Percentiles rank a stretch among this genome's conserved stretches.
Conservation (phyloP, 257 asterid genomes). For the Coffea canephora region DNA sequence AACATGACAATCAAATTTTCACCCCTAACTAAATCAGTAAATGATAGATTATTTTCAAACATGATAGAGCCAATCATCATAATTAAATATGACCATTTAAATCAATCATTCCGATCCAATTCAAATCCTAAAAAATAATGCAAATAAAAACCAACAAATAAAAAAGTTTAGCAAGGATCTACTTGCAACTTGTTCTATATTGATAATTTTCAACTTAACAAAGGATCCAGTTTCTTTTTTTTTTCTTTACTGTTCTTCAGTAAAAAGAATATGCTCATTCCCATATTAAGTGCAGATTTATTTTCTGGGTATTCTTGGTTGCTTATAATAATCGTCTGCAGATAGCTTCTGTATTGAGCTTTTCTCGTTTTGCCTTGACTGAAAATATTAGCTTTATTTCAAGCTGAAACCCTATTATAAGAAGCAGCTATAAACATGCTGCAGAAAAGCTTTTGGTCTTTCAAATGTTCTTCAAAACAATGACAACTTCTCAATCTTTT, state of each 20-base stretch:
- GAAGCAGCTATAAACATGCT: too few species aligned
- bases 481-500: too few species aligned
- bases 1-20: not conserved
- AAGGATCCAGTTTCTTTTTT: not conserved
- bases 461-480: too few species aligned
- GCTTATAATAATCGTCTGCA: too few species aligned
- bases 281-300: too few species aligned
- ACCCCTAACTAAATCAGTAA: not conserved
- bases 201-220: not conserved
- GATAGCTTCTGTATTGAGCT: too few species aligned
- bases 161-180: not conserved
- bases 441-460: too few species aligned
- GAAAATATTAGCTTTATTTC: too few species aligned
- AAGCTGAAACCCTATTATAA: too few species aligned
- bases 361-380: too few species aligned
- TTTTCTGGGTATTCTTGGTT: too few species aligned
- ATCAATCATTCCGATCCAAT: not conserved
- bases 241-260: not conserved
- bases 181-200: not conserved
- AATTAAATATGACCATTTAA: not conserved
- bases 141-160: not conserved
- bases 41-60: not conserved
- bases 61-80: not conserved
- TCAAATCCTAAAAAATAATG: not conserved
- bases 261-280: not conserved